Base-by-base conservation (phyloP, 164 flowering plant genomes). In the Annona squamosa region DNA sequence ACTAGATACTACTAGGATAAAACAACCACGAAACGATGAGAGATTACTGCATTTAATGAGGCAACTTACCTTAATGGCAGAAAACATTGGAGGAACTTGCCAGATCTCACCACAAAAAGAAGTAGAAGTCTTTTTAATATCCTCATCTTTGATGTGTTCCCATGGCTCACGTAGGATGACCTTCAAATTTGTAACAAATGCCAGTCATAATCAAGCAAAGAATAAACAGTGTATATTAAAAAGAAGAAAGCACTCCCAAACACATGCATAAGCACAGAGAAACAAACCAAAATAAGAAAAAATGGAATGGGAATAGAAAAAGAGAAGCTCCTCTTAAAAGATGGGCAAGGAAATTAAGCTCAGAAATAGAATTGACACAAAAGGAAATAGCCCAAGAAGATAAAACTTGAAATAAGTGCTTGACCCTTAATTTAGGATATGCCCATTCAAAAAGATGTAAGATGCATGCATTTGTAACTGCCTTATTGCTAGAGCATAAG, bases 21-120 rank as follows among this genome's bases (percentile, higher is more conserved):
- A 26, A 26, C 37, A 26, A 26, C 37, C 37, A 26, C 37, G 1
- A 26, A 26, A 26, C 37, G 37, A 26, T 26, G 37, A 26, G 37
- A 26, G 37, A 26, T 26, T 26, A 26, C 37, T 26, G 37, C 37
- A 26, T 26, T 26, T 26, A 26, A 26, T 26, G 37, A 44, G 64
- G 59, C 52, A n/a, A 76, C 90, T 85, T 88, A 95, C 99, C 85
- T 95, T 95, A 69, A 95, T 91, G 68, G 99, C 99, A 70, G 99
- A 95, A 78, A 95, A 95, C 99, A 95, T 95, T 48, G 99, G 99
- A 72, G 98, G 99, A 74, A 95, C 98, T 88, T 95, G 98, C 92
- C 91, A 93, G 77, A 90, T 95, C 79, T 95, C 99, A 63, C 99
- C 98, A 82, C 82, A 73, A 79, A 95, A 91, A 67, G 99, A 87